Evolutionary conservation across 352 stramenopile genomes (phyloP).

Genomic region (Globisporangium alternatum): DNA sequence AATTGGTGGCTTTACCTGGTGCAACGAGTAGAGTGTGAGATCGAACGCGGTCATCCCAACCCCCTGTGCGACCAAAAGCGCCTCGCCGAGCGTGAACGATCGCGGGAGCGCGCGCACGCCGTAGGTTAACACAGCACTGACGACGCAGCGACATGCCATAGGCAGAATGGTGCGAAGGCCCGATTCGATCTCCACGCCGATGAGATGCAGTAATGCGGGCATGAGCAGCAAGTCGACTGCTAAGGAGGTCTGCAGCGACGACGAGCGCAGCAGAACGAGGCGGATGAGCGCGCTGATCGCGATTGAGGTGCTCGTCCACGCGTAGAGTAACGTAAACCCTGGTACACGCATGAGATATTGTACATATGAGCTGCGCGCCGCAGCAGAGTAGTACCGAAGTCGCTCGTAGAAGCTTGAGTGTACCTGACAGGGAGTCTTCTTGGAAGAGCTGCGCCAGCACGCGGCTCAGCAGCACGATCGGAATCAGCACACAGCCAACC

Average conservation of each 20-base stretch:
- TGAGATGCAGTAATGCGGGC: constrained; percentile 16
- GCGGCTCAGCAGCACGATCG: constrained; percentile 57
- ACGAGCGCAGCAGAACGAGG: constrained; percentile 32
- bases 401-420: background rate
- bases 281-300: constrained; percentile 48
- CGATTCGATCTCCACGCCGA: constrained; percentile 26
- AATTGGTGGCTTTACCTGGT: constrained; percentile 29
- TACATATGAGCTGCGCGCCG: background rate
- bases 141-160: constrained; percentile 28
- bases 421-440: constrained; percentile 24
- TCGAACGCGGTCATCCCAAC: constrained; percentile 53
- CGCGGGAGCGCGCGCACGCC: constrained; percentile 41
- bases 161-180: constrained; percentile 29
- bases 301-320: constrained; percentile 50
- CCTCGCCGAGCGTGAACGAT: constrained; percentile 79
- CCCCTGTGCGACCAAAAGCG: constrained; percentile 58
- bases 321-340: constrained; percentile 52
- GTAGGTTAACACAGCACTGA: constrained; percentile 35
- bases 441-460: constrained; percentile 39
- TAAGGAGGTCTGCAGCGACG: constrained; percentile 30
- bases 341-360: background rate
- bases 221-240: constrained; percentile 43
- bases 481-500: constrained; percentile 53
- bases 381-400: background rate
- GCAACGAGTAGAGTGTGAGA: constrained; percentile 37